A percentile compares a stretch with the other conserved stretches of the same genome.
These are phyloP conservation scores for Monosporascus sp. DNA, from an alignment of 2,329 filamentous ascomycete genomes.

Conservation along the genomic window DNA sequence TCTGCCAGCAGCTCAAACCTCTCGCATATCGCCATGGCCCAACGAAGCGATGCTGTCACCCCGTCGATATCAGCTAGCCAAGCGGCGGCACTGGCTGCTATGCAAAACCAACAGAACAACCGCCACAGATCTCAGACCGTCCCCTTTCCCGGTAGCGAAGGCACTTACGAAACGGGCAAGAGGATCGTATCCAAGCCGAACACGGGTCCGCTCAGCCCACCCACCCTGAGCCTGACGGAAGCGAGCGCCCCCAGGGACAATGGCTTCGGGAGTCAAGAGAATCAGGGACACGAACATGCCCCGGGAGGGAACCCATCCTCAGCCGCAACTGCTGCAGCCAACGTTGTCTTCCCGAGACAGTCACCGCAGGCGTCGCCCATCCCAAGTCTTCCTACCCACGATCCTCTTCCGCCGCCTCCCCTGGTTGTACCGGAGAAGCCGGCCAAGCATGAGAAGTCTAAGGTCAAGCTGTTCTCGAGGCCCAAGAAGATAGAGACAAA, in stretches of 20 bases:
- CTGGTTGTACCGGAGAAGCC: constrained; percentile 51
- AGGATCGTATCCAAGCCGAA: constrained; percentile 28
- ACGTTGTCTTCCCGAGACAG: constrained; percentile 61
- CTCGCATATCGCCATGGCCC: constrained; percentile 42
- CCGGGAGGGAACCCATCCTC: constrained; percentile 54
- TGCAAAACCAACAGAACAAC: constrained; percentile 55
- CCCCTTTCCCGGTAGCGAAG: constrained; percentile 45
- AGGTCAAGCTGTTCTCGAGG: constrained; percentile 76
- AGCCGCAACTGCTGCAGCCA: constrained; percentile 67
- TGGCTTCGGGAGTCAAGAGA: constrained; percentile 42
- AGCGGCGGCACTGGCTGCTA: constrained; percentile 74
- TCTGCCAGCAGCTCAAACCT: constrained; percentile 54
- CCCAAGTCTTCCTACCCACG: constrained; percentile 21
- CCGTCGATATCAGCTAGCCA: constrained; percentile 59
- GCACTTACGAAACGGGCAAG: constrained; percentile 38
- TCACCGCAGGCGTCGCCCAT: constrained; percentile 43
- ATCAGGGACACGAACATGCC: constrained; percentile 55
- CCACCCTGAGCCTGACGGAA: constrained; percentile 59
- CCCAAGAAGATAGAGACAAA: constrained; percentile 71
- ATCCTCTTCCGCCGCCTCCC: constrained; percentile 30
- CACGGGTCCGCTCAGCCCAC: constrained; percentile 52
- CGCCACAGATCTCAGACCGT: constrained; percentile 72
- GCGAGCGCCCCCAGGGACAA: constrained; percentile 56
- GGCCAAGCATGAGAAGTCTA: constrained; percentile 61
- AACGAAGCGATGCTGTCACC: constrained; percentile 32